A percentile compares a stretch with the other conserved stretches of the same genome.
Conservation (phyloP, 2,329 filamentous ascomycete species). For the Aspergillus sp. region DNA sequence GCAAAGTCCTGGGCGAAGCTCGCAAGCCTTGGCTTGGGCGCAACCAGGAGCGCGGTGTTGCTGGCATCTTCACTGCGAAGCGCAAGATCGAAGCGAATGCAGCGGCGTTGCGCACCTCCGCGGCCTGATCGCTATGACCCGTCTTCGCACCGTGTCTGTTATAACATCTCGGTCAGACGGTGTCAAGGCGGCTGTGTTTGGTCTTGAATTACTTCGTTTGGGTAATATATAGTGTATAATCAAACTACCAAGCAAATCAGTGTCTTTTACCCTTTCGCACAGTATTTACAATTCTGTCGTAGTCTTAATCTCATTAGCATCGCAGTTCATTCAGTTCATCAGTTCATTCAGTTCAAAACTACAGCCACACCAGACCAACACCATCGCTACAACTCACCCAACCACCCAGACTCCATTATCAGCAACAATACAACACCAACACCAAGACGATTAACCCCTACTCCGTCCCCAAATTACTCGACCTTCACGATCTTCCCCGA, state of each 20-base stretch:
- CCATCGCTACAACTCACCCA: not conserved
- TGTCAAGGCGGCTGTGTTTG: not conserved
- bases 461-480: not conserved
- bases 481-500: conserved; percentile 58
- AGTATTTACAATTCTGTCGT: not conserved
- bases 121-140: not conserved
- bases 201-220: not conserved
- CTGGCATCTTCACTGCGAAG: conserved; percentile 83
- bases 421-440: not conserved
- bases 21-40: conserved; percentile 58
- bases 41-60: conserved; percentile 77
- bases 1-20: conserved; percentile 78
- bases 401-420: not conserved
- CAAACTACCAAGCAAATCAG: not conserved
- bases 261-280: not conserved
- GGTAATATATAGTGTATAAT: not conserved
- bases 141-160: not conserved
- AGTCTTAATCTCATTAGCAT: no score
- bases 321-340: no score
- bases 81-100: conserved; percentile 56
- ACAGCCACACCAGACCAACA: no score
- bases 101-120: not conserved
- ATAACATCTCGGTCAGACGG: not conserved
- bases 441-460: not conserved
- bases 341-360: no score